phyloP scores from a whole-genome alignment of 179 eudicot genomes.

The Silene coronaria region DNA sequence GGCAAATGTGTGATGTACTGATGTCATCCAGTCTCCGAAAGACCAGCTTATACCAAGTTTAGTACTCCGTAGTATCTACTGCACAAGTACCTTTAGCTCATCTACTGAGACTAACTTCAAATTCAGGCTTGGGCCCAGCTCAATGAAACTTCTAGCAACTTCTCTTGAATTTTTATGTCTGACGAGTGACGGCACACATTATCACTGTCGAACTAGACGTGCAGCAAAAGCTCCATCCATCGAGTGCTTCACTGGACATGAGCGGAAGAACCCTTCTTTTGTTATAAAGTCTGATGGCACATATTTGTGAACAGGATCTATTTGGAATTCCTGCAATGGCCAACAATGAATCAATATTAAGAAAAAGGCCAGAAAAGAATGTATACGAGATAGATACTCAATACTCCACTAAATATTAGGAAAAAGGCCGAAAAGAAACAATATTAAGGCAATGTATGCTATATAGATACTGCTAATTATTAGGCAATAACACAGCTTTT shows the following conservation, averaged over 20 bases:
- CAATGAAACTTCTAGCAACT: neutral
- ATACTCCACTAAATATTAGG: neutral
- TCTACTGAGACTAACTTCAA: no score
- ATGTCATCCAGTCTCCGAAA: no score
- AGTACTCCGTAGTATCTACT: no score
- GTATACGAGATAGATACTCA: no score
- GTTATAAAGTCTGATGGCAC: conserved; percentile 56
- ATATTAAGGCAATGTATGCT: neutral
- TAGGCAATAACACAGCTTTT: conserved; percentile 13
- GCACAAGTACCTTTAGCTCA: no score
- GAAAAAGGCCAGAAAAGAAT: neutral
- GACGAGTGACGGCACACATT: neutral
- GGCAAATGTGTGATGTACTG: no score
- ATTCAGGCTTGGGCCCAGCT: neutral
- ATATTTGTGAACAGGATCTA: conserved; percentile 58
- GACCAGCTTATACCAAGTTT: no score
- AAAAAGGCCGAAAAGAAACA: no score
- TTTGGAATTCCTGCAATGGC: conserved; percentile 56
- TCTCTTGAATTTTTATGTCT: neutral
- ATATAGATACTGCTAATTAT: neutral
- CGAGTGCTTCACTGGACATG: conserved; percentile 79
- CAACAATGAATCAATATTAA: neutral
- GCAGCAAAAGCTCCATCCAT: conserved; percentile 98
- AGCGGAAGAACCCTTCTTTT: conserved; percentile 60
- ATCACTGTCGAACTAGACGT: conserved; percentile 51